Conservation (phyloP, 2,329 filamentous ascomycete species). For the Aspergillus amoenus region DNA sequence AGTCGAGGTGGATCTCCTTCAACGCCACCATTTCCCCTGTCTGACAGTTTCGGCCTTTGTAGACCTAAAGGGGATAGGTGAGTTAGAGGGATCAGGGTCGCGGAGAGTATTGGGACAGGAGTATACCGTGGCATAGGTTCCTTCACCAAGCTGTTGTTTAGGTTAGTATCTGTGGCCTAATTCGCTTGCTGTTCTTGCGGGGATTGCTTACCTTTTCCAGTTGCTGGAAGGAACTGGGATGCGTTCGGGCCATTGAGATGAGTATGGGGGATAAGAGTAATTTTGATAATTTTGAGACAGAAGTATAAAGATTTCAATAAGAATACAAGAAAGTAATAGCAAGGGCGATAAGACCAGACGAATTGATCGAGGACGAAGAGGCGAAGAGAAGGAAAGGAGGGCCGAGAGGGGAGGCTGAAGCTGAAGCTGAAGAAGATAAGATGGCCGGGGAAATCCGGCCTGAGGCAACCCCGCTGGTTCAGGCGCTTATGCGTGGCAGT, state of each 20-base stretch:
- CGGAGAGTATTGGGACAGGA: background rate
- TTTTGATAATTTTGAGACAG: background rate
- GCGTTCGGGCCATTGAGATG: constrained; percentile 10
- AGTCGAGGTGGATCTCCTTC: constrained; percentile 18
- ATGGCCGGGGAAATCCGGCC: background rate
- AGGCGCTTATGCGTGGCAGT: background rate
- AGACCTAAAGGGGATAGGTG: constrained; percentile 12
- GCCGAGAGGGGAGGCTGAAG: background rate
- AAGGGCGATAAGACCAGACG: background rate
- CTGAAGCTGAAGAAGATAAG: background rate
- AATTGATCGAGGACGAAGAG: background rate
- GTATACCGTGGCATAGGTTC: constrained; percentile 17
- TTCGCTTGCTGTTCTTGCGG: background rate
- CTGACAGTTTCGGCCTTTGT: constrained; percentile 18
- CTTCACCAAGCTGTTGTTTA: constrained; percentile 14
- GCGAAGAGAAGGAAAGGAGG: background rate
- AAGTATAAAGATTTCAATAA: background rate
- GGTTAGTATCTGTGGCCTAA: background rate
- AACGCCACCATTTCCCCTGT: constrained; percentile 17
- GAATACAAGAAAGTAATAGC: background rate
- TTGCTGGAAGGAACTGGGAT: constrained; percentile 14
- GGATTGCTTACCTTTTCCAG: constrained; percentile 13
- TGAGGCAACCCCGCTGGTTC: constrained; percentile 5
- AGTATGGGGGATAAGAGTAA: background rate
- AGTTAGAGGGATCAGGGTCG: constrained; percentile 6